Base-by-base conservation (phyloP, 2,329 filamentous ascomycete genomes). In the Teratosphaeriaceae sp. region DNA sequence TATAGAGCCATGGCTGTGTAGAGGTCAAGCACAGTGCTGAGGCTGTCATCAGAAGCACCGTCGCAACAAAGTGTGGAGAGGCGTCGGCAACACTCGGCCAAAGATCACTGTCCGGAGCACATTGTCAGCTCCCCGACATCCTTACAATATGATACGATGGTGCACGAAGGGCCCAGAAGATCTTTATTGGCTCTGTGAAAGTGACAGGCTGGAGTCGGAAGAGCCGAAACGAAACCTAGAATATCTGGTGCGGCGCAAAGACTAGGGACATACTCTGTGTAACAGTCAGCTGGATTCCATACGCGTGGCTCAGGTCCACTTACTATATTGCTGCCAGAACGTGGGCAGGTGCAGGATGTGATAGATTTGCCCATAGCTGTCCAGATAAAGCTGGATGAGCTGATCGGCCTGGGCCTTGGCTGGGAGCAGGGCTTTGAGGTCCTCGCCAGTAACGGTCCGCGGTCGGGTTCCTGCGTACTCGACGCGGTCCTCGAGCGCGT, bases 301-400 rank as follows among this genome's bases (percentile, higher is more conserved):
- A n/a, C n/a, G n/a, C n/a, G n/a, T n/a, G n/a, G n/a, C n/a, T n/a
- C n/a, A n/a, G n/a, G n/a, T n/a, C n/a, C n/a, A n/a, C n/a, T n/a
- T n/a, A n/a, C 61, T 46, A 48, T 77, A 79, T 6, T 76, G 69
- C 16, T 60, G 49, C 65, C 67, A 67, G 46, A 79, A 80, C 0
- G 66, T 70, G 0, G 75, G 74, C 3, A 63, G 55, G 42, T 80
- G 76, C 0, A 80, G 54, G 34, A 80, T 71, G 2, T 74, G 69
- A 40, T 76, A 69, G 0, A 66, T 65, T 1, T 65, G 68, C 45
- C 77, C 76, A 44, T 74, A 77, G 0, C 61, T 70, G 2, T 57
- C 56, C 33, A 78, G 68, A 55, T 80, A 80, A 0, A 71, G 48
- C 1, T 54, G 44, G 5, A 66, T 63, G 55, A 72, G 65, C 11